Percentiles rank a stretch among this genome's conserved stretches.
These are phyloP conservation scores for Cryptococcus sp. DNA, from an alignment of 1,284 basidiomycete species.

Conservation along the genomic window DNA sequence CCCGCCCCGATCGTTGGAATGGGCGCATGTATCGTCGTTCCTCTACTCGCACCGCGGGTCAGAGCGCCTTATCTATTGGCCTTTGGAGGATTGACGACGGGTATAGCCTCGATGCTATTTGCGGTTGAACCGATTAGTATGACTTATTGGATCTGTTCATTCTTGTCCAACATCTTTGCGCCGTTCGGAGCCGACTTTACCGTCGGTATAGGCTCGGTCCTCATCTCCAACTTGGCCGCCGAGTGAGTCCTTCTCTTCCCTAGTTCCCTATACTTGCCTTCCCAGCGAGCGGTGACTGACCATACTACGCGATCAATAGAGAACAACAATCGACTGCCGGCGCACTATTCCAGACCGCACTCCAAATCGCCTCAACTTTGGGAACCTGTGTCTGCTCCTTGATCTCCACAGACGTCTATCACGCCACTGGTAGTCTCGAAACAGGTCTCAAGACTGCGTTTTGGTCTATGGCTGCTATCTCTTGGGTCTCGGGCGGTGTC, in stretches of 20 bases:
- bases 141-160: slow-evolving; percentile 41
- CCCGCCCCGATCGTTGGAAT: slow-evolving; percentile 37
- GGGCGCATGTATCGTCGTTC: slow-evolving; percentile 31
- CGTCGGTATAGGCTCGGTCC: slow-evolving; percentile 35
- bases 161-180: slow-evolving; percentile 32
- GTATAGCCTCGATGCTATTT: slow-evolving; percentile 32
- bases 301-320: background rate
- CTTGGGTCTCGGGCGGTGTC: slow-evolving; percentile 20
- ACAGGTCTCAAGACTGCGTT: slow-evolving; percentile 28
- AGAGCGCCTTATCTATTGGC: slow-evolving; percentile 31
- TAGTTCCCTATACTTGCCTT: background rate
- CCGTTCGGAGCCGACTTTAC: slow-evolving; percentile 41
- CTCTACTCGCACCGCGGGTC: slow-evolving; percentile 23
- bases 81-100: slow-evolving; percentile 27
- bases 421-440: slow-evolving; percentile 14
- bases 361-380: slow-evolving; percentile 31
- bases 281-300: background rate
- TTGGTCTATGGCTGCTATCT: slow-evolving; percentile 29
- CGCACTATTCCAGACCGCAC: slow-evolving; percentile 38
- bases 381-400: slow-evolving; percentile 32
- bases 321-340: slow-evolving; percentile 39
- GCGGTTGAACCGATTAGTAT: slow-evolving; percentile 27
- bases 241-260: slow-evolving; percentile 18
- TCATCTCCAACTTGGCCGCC: slow-evolving; percentile 38
- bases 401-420: slow-evolving; percentile 17